These are phyloP conservation scores for Magnusiomyces clavatus DNA, from an alignment of 1,139 yeast species.

Conservation along the genomic window DNA sequence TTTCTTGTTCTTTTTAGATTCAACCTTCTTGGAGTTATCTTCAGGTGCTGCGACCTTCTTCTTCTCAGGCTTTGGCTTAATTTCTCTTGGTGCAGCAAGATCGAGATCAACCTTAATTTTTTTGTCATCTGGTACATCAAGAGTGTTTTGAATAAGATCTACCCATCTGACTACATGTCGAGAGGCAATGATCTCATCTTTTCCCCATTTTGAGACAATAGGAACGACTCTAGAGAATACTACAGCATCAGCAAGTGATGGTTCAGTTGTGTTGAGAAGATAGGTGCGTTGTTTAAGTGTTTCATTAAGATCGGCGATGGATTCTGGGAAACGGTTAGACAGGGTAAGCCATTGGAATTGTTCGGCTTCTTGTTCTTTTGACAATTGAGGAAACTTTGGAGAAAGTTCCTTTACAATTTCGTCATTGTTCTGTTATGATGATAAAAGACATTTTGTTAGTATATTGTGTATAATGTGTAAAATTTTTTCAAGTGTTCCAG, in stretches of 20 bases:
- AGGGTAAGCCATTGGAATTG: slow-evolving; percentile 75
- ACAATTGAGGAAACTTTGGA: slow-evolving; percentile 20
- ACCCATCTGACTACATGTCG: slow-evolving; percentile 92
- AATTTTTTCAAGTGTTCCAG: too few species aligned
- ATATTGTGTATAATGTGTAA: slow-evolving; percentile 1
- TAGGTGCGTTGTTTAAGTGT: slow-evolving; percentile 63
- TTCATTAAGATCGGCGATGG: slow-evolving; percentile 52
- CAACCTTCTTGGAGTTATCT: slow-evolving; percentile 6
- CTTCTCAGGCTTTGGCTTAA: slow-evolving; percentile 51
- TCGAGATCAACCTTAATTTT: slow-evolving; percentile 51
- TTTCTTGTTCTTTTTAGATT: slow-evolving; percentile 29
- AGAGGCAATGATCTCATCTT: slow-evolving; percentile 45
- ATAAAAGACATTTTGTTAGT: slow-evolving; percentile 10
- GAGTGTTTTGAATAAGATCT: slow-evolving; percentile 67
- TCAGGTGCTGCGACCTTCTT: slow-evolving; percentile 11
- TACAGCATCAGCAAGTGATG: slow-evolving; percentile 59
- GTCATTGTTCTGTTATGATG: slow-evolving; percentile 15
- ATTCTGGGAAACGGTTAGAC: slow-evolving; percentile 52
- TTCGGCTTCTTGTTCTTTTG: slow-evolving; percentile 52
- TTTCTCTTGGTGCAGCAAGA: slow-evolving; percentile 60
- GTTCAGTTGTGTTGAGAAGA: slow-evolving; percentile 52
- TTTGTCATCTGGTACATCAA: slow-evolving; percentile 45
- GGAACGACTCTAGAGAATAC: slow-evolving; percentile 63
- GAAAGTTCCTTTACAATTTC: slow-evolving; percentile 18
- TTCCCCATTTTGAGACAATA: slow-evolving; percentile 48